Conservation (phyloP, 139 green algal genomes). For the Ostreobium quekettii region DNA sequence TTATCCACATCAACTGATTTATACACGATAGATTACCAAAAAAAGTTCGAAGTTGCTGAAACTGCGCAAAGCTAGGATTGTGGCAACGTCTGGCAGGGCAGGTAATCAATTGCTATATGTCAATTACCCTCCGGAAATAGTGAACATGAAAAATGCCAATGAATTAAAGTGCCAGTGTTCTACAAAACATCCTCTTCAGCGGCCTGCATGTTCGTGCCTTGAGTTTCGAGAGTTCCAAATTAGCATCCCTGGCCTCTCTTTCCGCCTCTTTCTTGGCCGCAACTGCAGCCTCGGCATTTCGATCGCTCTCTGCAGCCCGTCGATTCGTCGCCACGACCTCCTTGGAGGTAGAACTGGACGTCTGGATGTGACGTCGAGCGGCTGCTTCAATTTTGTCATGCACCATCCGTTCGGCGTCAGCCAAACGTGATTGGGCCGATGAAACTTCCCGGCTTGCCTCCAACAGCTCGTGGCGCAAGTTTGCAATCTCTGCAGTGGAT, state of each 20-base stretch:
- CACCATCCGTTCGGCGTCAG: neutral
- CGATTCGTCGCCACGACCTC: constrained; percentile 29
- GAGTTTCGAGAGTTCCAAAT: neutral
- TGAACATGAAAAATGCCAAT: no score
- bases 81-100: no score
- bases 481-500: neutral
- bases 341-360: constrained; percentile 8
- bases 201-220: no score
- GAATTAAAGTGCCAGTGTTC: no score
- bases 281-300: constrained; percentile 12
- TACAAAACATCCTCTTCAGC: no score
- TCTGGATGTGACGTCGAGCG: neutral
- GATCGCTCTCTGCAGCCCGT: constrained; percentile 18
- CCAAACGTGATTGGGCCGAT: neutral
- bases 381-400: constrained; percentile 1
- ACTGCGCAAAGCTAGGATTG: no score
- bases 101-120: no score
- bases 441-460: constrained; percentile 9
- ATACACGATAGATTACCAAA: no score
- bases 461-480: constrained; percentile 8
- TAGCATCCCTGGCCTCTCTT: neutral
- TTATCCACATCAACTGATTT: no score
- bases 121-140: no score
- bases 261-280: constrained; percentile 3
- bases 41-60: no score